Conservation (phyloP, 1,284 basidiomycete genomes). For the Leccinum variabile region DNA sequence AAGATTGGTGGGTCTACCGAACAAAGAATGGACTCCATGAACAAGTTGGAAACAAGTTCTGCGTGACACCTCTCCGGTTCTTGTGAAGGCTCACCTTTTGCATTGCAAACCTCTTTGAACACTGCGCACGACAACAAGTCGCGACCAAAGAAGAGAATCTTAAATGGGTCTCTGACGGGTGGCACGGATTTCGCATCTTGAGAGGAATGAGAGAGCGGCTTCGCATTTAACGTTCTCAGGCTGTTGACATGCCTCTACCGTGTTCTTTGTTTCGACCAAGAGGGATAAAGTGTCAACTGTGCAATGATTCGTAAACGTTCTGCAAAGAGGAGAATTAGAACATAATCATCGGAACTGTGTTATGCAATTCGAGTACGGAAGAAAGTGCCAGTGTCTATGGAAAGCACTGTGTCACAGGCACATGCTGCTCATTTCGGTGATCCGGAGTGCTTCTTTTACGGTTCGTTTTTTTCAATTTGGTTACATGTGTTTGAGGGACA, state of each 20-base stretch:
- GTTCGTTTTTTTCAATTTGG: no score
- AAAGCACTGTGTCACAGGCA: no score
- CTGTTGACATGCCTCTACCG: not conserved
- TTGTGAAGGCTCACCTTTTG: slow-evolving; percentile 37
- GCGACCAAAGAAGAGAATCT: slow-evolving; percentile 55
- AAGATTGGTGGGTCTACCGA: not conserved
- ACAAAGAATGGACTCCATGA: not conserved
- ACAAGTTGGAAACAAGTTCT: no score
- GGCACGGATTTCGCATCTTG: not conserved
- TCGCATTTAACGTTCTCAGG: not conserved
- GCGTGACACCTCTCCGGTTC: not conserved
- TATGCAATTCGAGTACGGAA: no score
- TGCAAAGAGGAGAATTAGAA: no score
- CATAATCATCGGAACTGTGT: no score
- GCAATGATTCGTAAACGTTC: no score
- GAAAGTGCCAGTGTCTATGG: no score
- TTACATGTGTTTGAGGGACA: no score
- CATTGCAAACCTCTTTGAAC: slow-evolving; percentile 41
- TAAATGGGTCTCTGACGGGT: slow-evolving; percentile 34
- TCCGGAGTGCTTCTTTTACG: no score
- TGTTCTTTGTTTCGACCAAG: not conserved
- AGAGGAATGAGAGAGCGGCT: not conserved
- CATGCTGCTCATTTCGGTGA: no score
- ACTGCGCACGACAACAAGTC: slow-evolving; percentile 58
- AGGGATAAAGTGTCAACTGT: no score